phyloP scores from a whole-genome alignment of 2,329 filamentous ascomycete genomes.

The Calonectria multiphialidica region DNA sequence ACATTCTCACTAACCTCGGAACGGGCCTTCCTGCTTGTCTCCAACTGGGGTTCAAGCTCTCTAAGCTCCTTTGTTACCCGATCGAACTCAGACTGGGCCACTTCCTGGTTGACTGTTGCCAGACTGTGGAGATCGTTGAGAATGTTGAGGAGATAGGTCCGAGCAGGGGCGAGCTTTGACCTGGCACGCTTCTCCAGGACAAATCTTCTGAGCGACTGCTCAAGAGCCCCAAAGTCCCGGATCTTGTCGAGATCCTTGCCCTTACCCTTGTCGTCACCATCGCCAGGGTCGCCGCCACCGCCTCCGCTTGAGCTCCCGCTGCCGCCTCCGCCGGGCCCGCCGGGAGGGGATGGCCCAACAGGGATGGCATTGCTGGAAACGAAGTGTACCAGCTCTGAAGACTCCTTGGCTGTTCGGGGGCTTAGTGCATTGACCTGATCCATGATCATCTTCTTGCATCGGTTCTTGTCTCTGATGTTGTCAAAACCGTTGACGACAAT shows the following conservation, averaged over 20 bases:
- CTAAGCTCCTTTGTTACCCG: slow-evolving; percentile 84
- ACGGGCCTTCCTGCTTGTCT: slow-evolving; percentile 84
- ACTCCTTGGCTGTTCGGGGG: slow-evolving; percentile 92
- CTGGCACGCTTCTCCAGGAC: slow-evolving; percentile 95
- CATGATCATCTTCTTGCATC: slow-evolving; percentile 92
- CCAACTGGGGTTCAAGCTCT: slow-evolving; percentile 86
- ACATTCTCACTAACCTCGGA: slow-evolving; percentile 84
- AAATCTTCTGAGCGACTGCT: slow-evolving; percentile 89
- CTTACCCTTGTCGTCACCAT: slow-evolving; percentile 77
- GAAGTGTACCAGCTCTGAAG: slow-evolving; percentile 93
- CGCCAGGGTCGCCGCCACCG: slow-evolving; percentile 65
- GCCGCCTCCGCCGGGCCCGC: slow-evolving; percentile 66
- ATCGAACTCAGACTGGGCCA: slow-evolving; percentile 86
- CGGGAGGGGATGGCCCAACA: slow-evolving; percentile 69
- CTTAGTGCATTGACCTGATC: slow-evolving; percentile 92
- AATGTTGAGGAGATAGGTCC: slow-evolving; percentile 95
- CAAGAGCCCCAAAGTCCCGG: slow-evolving; percentile 89
- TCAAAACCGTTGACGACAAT: slow-evolving; percentile 99
- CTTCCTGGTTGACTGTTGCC: slow-evolving; percentile 87
- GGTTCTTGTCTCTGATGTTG: slow-evolving; percentile 89
- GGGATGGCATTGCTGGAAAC: slow-evolving; percentile 97
- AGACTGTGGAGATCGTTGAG: slow-evolving; percentile 87
- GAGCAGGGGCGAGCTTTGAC: slow-evolving; percentile 94
- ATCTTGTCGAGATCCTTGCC: slow-evolving; percentile 91
- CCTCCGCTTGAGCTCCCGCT: slow-evolving; percentile 67